phyloP scores from a whole-genome alignment of 495 filamentous ascomycete genomes.

The Wilcoxina mikolae region DNA sequence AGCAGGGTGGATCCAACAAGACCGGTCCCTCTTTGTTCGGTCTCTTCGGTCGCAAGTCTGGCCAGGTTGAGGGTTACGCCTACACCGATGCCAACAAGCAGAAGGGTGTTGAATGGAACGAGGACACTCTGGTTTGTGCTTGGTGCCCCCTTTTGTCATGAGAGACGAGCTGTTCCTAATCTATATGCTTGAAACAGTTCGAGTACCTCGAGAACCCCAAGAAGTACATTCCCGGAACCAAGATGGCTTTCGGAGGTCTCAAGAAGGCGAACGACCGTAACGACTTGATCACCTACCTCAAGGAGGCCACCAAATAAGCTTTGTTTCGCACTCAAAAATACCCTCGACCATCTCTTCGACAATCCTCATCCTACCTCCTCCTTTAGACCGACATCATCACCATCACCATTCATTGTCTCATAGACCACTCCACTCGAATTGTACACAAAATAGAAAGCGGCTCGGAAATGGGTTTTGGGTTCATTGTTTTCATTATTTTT shows the following conservation, averaged over 20 bases:
- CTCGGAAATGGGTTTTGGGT: no score
- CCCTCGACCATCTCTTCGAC: background rate
- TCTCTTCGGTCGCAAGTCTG: conserved; percentile 92
- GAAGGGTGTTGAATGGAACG: conserved; percentile 79
- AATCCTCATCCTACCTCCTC: background rate
- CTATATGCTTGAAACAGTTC: conserved; percentile 39
- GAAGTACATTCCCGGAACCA: conserved; percentile 97
- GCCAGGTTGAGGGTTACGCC: conserved; percentile 75
- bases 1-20: conserved; percentile 81
- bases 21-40: conserved; percentile 93
- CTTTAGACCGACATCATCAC: background rate
- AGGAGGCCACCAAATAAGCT: conserved; percentile 11
- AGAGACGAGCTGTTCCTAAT: background rate
- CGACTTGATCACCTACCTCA: conserved; percentile 81
- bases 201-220: conserved; percentile 85
- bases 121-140: conserved; percentile 63
- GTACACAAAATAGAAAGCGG: background rate
- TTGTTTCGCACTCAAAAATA: background rate
- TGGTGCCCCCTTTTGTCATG: background rate
- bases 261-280: conserved; percentile 99
- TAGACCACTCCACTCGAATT: background rate
- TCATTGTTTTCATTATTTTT: no score
- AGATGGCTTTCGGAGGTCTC: conserved; percentile 99
- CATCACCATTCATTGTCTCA: background rate
- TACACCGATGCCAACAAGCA: conserved; percentile 99